These are phyloP conservation scores for Fusarium algeriense DNA, from an alignment of 2,329 filamentous ascomycete species.

Conservation along the genomic window DNA sequence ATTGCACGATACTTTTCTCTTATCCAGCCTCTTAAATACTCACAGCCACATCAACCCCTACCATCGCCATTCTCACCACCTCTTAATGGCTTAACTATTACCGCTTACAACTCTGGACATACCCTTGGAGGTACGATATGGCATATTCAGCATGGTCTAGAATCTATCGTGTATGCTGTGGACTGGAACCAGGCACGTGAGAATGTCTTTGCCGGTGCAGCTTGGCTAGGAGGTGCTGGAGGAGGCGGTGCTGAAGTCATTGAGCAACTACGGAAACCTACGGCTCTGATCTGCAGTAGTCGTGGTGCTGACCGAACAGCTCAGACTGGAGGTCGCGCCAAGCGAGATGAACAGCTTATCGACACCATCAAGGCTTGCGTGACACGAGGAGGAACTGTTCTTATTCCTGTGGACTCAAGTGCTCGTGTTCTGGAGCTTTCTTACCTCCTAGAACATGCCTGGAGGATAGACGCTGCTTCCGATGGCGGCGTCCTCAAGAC, in stretches of 20 bases:
- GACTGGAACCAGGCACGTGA: constrained; percentile 99
- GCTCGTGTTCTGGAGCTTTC: constrained; percentile 93
- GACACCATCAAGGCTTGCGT: constrained; percentile 85
- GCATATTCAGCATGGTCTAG: constrained; percentile 96
- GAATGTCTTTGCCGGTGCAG: constrained; percentile 92
- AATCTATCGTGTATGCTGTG: constrained; percentile 96
- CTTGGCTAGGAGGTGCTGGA: constrained; percentile 88
- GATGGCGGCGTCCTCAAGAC: constrained; percentile 64
- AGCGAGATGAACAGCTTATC: constrained; percentile 86
- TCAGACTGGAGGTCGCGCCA: constrained; percentile 78
- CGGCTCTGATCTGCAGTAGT: constrained; percentile 92
- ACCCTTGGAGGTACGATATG: constrained; percentile 97
- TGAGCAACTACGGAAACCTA: constrained; percentile 92
- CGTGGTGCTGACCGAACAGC: constrained; percentile 79
- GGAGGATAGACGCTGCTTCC: constrained; percentile 74
- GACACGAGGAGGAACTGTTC: constrained; percentile 84
- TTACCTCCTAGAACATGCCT: constrained; percentile 92
- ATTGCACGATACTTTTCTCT: constrained; percentile 92
- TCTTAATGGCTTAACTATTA: constrained; percentile 91
- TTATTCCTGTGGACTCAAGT: constrained; percentile 95
- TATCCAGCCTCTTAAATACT: constrained; percentile 95
- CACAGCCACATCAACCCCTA: constrained; percentile 91
- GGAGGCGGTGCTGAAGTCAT: constrained; percentile 89
- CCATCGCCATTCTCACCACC: constrained; percentile 89
- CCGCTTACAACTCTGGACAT: constrained; percentile 95